phyloP scores from a whole-genome alignment of 176 grass and related monocot species.

The Avena eriantha region DNA sequence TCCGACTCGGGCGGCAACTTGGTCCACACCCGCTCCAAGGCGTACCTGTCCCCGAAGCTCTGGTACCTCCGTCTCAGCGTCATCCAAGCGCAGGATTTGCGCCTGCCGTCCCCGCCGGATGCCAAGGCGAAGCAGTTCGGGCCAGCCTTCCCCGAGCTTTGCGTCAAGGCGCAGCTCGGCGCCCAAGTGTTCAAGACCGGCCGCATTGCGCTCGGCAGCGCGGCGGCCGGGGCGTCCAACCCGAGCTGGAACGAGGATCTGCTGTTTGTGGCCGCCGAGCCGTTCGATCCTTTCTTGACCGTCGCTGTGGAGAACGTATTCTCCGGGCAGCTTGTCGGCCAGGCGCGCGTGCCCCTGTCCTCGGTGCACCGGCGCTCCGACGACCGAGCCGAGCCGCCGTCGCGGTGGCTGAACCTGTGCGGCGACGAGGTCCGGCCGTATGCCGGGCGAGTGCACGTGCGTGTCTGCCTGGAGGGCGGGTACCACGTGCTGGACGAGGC shows the following conservation, averaged over 20 bases:
- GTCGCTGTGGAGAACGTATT: conserved; percentile 81
- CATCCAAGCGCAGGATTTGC: conserved; percentile 94
- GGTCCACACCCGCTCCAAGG: conserved; percentile 88
- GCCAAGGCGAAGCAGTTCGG: conserved; percentile 58
- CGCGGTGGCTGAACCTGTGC: conserved; percentile 91
- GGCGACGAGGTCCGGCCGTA: conserved; percentile 78
- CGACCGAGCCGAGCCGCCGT: conserved; percentile 79
- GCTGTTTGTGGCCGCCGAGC: conserved; percentile 92
- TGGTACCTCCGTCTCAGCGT: conserved; percentile 92
- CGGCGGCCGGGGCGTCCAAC: conserved; percentile 67
- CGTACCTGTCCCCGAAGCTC: conserved; percentile 92
- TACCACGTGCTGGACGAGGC: conserved; percentile 99
- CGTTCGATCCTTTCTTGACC: conserved; percentile 80
- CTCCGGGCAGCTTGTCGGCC: conserved; percentile 62
- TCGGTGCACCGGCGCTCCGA: conserved; percentile 78
- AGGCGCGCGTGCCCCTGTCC: conserved; percentile 71
- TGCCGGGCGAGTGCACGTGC: conserved; percentile 89
- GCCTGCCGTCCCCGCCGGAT: conserved; percentile 56
- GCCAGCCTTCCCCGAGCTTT: conserved; percentile 58
- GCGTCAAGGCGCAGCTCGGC: conserved; percentile 89
- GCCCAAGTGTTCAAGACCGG: conserved; percentile 87
- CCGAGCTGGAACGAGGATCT: conserved; percentile 98
- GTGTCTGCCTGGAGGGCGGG: conserved; percentile 92
- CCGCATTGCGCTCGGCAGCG: conserved; percentile 66
- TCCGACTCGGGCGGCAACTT: conserved; percentile 87